Evolutionary conservation across 1,139 yeast species (phyloP).

Genomic region (Yamadazyma pseudoaaseri): DNA sequence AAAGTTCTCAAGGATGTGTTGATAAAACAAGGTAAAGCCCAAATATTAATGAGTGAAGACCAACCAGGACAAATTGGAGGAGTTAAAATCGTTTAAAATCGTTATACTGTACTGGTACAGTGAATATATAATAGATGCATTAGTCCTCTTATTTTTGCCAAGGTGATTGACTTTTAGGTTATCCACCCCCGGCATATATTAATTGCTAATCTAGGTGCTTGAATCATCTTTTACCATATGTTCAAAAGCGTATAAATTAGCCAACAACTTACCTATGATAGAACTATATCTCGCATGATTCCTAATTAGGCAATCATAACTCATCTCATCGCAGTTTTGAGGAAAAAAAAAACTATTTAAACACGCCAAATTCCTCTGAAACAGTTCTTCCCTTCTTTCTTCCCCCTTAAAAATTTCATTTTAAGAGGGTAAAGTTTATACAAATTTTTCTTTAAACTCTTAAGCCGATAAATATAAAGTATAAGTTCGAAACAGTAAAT

Average conservation of each 20-base stretch:
- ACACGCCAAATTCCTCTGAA: conserved; percentile 11
- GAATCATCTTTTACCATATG: background rate
- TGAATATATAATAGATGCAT: background rate
- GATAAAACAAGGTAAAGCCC: conserved; percentile 68
- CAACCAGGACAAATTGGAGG: conserved; percentile 55
- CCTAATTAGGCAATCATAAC: conserved; percentile 26
- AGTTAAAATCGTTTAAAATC: conserved; percentile 54
- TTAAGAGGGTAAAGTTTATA: conserved; percentile 45
- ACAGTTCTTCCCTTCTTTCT: conserved; percentile 25
- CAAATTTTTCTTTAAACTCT: conserved; percentile 3
- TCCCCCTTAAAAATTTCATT: conserved; percentile 48
- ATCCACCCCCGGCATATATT: conserved; percentile 3
- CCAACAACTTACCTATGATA: conserved; percentile 16
- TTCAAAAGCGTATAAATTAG: conserved; percentile 28
- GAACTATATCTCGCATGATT: conserved; percentile 5
- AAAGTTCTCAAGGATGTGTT: conserved; percentile 54
- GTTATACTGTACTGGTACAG: background rate
- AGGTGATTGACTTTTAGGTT: background rate
- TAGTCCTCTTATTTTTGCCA: background rate
- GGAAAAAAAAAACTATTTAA: conserved; percentile 17
- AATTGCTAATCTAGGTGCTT: conserved; percentile 12
- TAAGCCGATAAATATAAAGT: background rate
- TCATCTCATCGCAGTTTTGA: conserved; percentile 16
- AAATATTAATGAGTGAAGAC: conserved; percentile 57
- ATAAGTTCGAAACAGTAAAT: background rate